A percentile compares a stretch with the other conserved stretches of the same genome.
Evolutionary conservation across 106 monocot genomes (phyloP).

Genomic region (Triglochin maritima): DNA sequence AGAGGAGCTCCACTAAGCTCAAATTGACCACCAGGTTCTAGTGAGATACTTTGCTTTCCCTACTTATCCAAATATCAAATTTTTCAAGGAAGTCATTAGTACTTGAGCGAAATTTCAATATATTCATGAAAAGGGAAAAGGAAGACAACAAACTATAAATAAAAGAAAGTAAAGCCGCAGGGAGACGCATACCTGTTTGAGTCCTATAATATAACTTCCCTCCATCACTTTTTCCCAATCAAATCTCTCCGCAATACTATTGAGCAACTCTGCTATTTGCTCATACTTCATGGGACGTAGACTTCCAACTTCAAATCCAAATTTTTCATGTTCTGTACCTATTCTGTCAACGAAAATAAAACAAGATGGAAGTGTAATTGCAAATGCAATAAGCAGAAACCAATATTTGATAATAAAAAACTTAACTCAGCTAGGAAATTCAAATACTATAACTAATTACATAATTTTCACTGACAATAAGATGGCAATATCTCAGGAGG

Average conservation of each 20-base stretch:
- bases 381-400: neutral
- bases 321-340: slow-evolving; percentile 99
- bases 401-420: neutral
- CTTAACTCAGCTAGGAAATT: neutral
- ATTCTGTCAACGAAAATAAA: slow-evolving; percentile 44
- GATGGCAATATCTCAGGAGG: too few relatives aligned
- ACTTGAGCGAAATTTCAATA: neutral
- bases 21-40: slow-evolving; percentile 98
- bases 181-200: slow-evolving; percentile 62
- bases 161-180: neutral
- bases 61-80: slow-evolving; percentile 23
- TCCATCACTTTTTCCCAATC: slow-evolving; percentile 97
- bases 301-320: slow-evolving; percentile 78
- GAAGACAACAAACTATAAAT: neutral
- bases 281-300: slow-evolving; percentile 82
- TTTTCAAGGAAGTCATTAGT: neutral
- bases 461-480: too few relatives aligned
- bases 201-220: slow-evolving; percentile 71
- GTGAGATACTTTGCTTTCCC: slow-evolving; percentile 93
- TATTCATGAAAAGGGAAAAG: too few relatives aligned
- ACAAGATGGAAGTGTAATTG: neutral
- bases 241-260: slow-evolving; percentile 86
- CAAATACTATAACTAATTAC: neutral
- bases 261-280: slow-evolving; percentile 74
- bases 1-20: slow-evolving; percentile 98